Evolutionary conservation across 306 rosid genomes (phyloP), one percentile per base, ranked within the genome.

Genomic region (Dryas drummondii): DNA sequence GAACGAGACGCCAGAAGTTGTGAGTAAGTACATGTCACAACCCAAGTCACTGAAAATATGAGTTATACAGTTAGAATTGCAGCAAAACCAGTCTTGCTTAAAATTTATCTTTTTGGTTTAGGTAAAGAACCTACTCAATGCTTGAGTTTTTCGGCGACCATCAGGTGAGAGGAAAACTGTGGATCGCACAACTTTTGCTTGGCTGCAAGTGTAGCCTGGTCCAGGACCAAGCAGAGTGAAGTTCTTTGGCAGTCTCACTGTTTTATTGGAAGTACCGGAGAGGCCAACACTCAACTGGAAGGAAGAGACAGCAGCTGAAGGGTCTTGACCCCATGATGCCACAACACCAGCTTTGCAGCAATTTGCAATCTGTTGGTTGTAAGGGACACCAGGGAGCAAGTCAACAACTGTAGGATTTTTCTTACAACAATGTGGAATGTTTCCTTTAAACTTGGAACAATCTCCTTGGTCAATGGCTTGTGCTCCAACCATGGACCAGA

Each of bases 381-480:
- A 89, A 73, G 97, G 88, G 12, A 91, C 91, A 42, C 96, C 97
- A 0, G 96, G 90, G 15, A 92, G 81, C 76, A 92, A 85, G 72
- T 91, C 97, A 57, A 89, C 90, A 55, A 89, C 86, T 52, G 74
- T 67, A 16, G 97, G 97, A 66, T 78, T 80, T 72, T 85, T 89
- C 82, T 84, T 92, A 78, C 97, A 92, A 37, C 91, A 86, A 27
- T 92, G 97, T 51, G 96, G 97, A 5, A 86, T 73, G 58, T 46
- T 74, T 68, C 84, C 76, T 83, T 87, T 86, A 90, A 86, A 88
- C 63, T 85, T 92, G 44, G 97, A 76, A 79, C 97, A 92, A 10
- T 92, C 81, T 70, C 97, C 97, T 91, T 91, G 96, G 78, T 91
- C 93, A 73, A 89, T 86, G 2, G 97, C 80, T 68, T 91, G 90